These are phyloP conservation scores for Melastoma malabathricum DNA, from an alignment of 345 rosid species.

Conservation along the genomic window DNA sequence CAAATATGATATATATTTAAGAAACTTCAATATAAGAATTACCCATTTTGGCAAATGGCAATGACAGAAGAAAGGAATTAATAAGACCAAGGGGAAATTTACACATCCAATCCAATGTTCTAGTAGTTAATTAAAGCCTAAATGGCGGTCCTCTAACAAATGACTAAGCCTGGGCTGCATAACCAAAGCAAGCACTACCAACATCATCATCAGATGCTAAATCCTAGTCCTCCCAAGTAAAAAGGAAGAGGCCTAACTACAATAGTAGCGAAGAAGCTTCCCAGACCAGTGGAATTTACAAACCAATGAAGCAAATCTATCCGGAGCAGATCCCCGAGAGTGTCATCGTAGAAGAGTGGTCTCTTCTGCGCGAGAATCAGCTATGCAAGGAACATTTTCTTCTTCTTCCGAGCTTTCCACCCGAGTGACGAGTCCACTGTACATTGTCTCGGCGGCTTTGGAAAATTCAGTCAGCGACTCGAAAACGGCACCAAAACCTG, in stretches of 20 bases:
- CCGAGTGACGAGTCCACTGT: slow-evolving; percentile 25
- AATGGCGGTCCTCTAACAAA: slow-evolving; percentile 5
- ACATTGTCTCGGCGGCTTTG: slow-evolving; percentile 39
- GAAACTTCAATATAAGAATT: not conserved
- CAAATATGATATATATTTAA: no score
- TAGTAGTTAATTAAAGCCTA: not conserved
- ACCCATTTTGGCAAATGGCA: not conserved
- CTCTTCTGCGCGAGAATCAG: slow-evolving; percentile 9
- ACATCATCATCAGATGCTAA: slow-evolving; percentile 1
- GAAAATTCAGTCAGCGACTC: slow-evolving; percentile 39
- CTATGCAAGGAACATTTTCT: slow-evolving; percentile 19
- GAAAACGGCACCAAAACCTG: slow-evolving; percentile 34
- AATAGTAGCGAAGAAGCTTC: slow-evolving; percentile 14
- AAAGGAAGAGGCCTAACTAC: slow-evolving; percentile 7
- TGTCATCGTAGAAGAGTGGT: not conserved
- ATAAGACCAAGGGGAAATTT: no score
- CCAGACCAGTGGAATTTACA: not conserved
- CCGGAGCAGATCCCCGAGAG: not conserved
- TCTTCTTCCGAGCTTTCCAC: slow-evolving; percentile 17
- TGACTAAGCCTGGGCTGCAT: slow-evolving; percentile 3
- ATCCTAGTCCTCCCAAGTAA: not conserved
- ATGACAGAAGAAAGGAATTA: not conserved
- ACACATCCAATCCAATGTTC: no score
- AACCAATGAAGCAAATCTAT: not conserved
- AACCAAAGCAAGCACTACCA: not conserved